Conservation (phyloP, 2,329 filamentous ascomycete species). For the Septoria linicola region DNA sequence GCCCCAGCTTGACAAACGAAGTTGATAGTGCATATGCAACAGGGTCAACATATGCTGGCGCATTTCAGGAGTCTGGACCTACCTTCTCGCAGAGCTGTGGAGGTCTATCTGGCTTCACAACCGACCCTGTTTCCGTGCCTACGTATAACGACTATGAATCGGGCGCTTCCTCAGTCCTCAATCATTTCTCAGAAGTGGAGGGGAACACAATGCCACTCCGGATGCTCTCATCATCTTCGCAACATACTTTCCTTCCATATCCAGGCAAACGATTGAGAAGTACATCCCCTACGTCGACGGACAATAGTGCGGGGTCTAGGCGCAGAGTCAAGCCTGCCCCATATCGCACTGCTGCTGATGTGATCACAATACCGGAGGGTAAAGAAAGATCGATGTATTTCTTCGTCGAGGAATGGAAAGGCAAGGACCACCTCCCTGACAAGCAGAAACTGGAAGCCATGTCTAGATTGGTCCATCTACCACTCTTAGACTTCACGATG, state of each 20-base stretch:
- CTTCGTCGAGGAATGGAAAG: not conserved
- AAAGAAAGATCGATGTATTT: not conserved
- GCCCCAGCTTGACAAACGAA: not conserved
- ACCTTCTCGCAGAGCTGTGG: not conserved
- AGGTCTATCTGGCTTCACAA: not conserved
- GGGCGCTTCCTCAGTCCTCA: not conserved
- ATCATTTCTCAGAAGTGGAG: not conserved
- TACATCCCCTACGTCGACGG: not conserved
- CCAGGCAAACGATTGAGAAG: not conserved
- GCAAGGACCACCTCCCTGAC: not conserved
- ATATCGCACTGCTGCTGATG: not conserved
- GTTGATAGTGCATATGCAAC: not conserved
- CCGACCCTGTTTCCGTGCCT: not conserved
- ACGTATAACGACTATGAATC: not conserved
- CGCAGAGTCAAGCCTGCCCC: not conserved
- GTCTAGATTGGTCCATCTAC: not conserved
- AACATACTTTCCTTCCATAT: not conserved
- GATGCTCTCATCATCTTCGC: not conserved
- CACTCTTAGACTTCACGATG: not conserved
- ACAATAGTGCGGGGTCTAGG: not conserved
- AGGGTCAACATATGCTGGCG: not conserved
- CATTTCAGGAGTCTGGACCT: no score
- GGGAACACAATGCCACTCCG: not conserved
- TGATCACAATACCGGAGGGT: not conserved
- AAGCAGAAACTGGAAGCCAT: not conserved